A percentile compares a stretch with the other conserved stretches of the same genome.
These are phyloP conservation scores for Rhynchospora tenuis DNA, from an alignment of 176 grass and related monocot species.

Conservation along the genomic window DNA sequence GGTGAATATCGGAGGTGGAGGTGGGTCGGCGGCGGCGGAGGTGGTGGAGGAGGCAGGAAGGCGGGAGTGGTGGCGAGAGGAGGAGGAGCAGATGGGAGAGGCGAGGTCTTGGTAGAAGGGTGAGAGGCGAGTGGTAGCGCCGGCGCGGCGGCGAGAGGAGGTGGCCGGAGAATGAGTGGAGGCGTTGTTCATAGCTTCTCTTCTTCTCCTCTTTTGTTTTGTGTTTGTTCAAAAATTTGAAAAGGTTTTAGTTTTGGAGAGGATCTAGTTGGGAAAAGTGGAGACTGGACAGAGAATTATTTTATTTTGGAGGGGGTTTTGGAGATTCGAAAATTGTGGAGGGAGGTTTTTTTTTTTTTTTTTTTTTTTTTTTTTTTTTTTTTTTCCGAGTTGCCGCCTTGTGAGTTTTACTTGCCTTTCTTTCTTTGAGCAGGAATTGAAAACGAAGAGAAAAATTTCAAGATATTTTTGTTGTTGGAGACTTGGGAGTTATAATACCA, in stretches of 20 bases:
- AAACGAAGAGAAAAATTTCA: too few relatives aligned
- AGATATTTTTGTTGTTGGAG: too few relatives aligned
- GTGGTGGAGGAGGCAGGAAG: not conserved
- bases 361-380: not conserved
- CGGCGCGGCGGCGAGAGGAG: constrained; percentile 28
- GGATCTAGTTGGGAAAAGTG: not conserved
- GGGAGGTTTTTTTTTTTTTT: not conserved
- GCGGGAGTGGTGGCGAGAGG: constrained; percentile 42
- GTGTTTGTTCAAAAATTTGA: not conserved
- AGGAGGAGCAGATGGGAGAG: constrained; percentile 47
- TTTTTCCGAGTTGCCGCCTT: too few relatives aligned
- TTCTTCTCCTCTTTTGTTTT: not conserved
- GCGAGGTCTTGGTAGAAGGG: constrained; percentile 76
- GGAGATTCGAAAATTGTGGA: constrained; percentile 7
- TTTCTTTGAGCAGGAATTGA: too few relatives aligned
- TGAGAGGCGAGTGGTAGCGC: constrained; percentile 34
- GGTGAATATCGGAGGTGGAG: constrained; percentile 52
- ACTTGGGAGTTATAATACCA: too few relatives aligned
- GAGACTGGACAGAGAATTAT: not conserved
- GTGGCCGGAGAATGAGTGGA: constrained; percentile 3
- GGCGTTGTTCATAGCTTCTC: not conserved
- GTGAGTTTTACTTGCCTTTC: too few relatives aligned
- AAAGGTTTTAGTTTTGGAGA: not conserved
- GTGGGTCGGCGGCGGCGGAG: constrained; percentile 14
- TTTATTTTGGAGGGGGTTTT: constrained; percentile 4